Base-by-base conservation (phyloP, 129 eudicot genomes). In the Arctium lappa region DNA sequence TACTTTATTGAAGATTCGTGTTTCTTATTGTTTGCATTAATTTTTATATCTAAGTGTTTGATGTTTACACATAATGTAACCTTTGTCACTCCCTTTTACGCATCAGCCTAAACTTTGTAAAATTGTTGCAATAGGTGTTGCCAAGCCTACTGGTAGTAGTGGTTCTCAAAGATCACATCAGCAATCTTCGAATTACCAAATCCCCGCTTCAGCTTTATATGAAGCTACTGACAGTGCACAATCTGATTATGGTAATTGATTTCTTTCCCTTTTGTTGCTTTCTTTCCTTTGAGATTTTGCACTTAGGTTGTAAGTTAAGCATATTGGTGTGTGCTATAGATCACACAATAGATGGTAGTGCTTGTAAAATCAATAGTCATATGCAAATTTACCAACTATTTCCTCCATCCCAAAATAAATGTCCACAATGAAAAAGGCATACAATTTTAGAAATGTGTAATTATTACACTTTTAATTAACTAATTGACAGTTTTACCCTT, bases 151-250 rank as follows among this genome's bases (percentile, higher is more conserved):
- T 79, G 42, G 83, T 33, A 76, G 79, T 0, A 73, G 75, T 70
- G 82, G 79, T 87, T 83, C 88, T 83, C 92, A 86, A 37, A 86
- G 84, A 77, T 77, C 89, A 38, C 73, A 80, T 76, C 92, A 85
- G 76, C 93, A 89, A 74, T 85, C 76, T 37, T 53, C 79, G 42
- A 89, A 92, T 44, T 92, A 90, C 86, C 98, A 92, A 73, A 92
- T 76, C 16, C 98, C 97, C 80, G 90, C 96, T 29, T 88, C 98
- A 50, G 96, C 97, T 90, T 91, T 94, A 71, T 92, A 91, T 79
- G 97, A 89, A 48, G 74, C 91, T 42, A 70, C 86, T 22, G 97
- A 87, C 40, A 73, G 80, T 86, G 84, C 73, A 40, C 83, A 76
- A 82, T 82, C 87, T 82, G 87, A 88, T 78, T 33, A 81, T 80